Base-by-base conservation (phyloP, 768 basidiomycete genomes). In the Tylopilus subfusipes region DNA sequence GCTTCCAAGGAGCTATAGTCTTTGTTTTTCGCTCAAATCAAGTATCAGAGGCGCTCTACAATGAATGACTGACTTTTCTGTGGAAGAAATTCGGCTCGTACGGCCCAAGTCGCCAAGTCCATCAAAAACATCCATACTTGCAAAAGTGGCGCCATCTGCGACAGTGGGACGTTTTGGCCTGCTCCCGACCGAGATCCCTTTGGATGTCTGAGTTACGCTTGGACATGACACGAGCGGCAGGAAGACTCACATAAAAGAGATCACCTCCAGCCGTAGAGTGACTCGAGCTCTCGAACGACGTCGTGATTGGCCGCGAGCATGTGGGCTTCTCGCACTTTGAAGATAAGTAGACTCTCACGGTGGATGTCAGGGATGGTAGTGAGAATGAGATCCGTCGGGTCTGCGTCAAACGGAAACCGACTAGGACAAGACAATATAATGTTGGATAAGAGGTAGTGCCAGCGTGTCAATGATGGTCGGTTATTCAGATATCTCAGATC, bases 261-360 rank as follows among this genome's bases (percentile, higher is more conserved):
- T 63, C 47, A 64, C 64, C 60, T 65, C 60, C 54, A 65, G 36
- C 63, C 66, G 24, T 54, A 64, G 1, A 65, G 14, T 1, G 43
- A 42, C 12, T 64, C 64, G 5, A 65, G 16, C 13, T 59, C 52
- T 38, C 24, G 43, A 38, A 65, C 50, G 44, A 59, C 22, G n/a
- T 45, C 30, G n/a, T 62, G 64, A 39, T 65, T 59, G 10, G 33
- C 31, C 19, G 53, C 57, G n/a, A 65, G 64, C 0, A 48, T 27
- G 38, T 24, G 45, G n/a, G 48, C 56, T 39, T 62, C 56, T 30
- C 53, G 61, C 40, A 45, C 38, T 16, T 56, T 62, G n/a, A n/a
- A n/a, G n/a, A n/a, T n/a, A n/a, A n/a, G n/a, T n/a, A n/a, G n/a
- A n/a, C n/a, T n/a, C n/a, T n/a, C n/a, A n/a, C n/a, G n/a, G n/a